phyloP scores from a whole-genome alignment of 2,329 filamentous ascomycete species.

The Aureobasidium namibiae region DNA sequence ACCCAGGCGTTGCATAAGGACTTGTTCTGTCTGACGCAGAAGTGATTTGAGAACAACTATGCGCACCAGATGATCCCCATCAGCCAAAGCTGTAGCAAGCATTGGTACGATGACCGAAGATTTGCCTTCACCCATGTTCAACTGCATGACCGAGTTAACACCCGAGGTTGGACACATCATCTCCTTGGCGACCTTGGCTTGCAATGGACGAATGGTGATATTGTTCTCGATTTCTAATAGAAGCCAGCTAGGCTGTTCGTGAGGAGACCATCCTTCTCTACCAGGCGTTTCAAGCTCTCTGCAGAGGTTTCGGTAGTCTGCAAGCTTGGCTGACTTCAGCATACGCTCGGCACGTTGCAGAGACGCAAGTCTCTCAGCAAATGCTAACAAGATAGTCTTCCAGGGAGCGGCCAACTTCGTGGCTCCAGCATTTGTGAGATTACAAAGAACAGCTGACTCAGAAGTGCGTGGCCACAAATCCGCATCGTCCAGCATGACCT shows the following conservation, averaged over 20 bases:
- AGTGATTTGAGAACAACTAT: conserved; percentile 51
- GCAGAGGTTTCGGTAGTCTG: not conserved
- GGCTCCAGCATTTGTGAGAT: not conserved
- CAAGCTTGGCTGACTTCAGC: not conserved
- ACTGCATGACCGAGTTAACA: conserved; percentile 45
- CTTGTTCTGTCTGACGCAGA: conserved; percentile 49
- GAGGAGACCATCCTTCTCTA: conserved; percentile 48
- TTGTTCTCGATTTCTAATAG: conserved; percentile 57
- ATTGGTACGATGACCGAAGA: conserved; percentile 62
- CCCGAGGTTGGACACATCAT: conserved; percentile 39
- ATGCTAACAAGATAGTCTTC: not conserved
- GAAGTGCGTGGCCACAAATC: conserved; percentile 5
- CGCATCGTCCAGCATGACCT: not conserved
- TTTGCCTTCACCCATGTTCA: conserved; percentile 68
- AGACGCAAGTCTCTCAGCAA: not conserved
- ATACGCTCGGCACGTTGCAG: conserved; percentile 10
- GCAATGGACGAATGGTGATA: conserved; percentile 52
- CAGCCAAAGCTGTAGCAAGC: conserved; percentile 39
- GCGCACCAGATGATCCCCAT: conserved; percentile 39
- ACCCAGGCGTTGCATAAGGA: conserved; percentile 48
- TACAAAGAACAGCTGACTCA: not conserved
- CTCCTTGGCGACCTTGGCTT: conserved; percentile 47
- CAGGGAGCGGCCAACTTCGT: not conserved
- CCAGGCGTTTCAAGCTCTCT: conserved; percentile 40
- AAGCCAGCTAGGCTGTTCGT: conserved; percentile 49